Conservation (phyloP, 306 rosid genomes). For the Casuarina equisetifolia region DNA sequence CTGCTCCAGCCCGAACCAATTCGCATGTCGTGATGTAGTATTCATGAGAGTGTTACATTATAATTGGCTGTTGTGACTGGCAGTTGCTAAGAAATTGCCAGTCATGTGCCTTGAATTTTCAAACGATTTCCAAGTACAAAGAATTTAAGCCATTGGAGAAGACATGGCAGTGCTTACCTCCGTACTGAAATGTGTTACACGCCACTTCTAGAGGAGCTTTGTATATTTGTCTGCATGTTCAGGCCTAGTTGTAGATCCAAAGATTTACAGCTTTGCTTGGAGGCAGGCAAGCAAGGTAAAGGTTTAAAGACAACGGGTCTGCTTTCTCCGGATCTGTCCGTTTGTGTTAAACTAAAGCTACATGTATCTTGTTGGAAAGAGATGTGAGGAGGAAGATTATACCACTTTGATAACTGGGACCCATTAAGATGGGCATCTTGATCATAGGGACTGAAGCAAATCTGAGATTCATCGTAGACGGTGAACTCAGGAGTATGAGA, state of each 20-base stretch:
- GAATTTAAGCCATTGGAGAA: conserved; percentile 1
- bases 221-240: conserved; percentile 43
- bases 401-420: conserved; percentile 43
- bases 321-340: conserved; percentile 16
- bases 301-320: conserved; percentile 43
- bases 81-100: not conserved
- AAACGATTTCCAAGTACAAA: not conserved
- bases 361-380: conserved; percentile 37
- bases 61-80: not conserved
- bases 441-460: conserved; percentile 60
- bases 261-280: conserved; percentile 54
- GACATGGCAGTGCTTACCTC: not conserved
- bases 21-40: not conserved
- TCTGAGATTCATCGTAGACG: conserved; percentile 53
- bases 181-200: not conserved
- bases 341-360: conserved; percentile 52
- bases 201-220: conserved; percentile 42
- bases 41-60: not conserved
- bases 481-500: conserved; percentile 41
- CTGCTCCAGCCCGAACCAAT: not conserved
- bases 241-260: conserved; percentile 82
- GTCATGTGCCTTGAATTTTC: not conserved
- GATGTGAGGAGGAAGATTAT: conserved; percentile 26
- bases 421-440: conserved; percentile 28
- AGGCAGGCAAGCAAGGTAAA: conserved; percentile 37